phyloP scores from a whole-genome alignment of 257 asterid species.

The Plantago ovata region DNA sequence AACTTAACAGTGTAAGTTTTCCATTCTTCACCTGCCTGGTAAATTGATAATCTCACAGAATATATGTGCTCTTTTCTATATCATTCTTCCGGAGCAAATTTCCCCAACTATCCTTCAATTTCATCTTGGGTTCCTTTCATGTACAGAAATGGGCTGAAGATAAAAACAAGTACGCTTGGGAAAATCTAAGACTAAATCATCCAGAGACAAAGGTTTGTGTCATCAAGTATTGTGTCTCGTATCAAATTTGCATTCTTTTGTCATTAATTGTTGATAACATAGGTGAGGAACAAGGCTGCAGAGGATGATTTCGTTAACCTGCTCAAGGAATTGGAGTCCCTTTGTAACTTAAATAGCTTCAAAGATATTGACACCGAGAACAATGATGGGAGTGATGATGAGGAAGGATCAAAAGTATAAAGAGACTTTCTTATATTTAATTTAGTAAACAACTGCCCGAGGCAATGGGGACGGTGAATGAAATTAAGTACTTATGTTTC shows the following conservation, averaged over 20 bases:
- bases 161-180: conserved; percentile 37
- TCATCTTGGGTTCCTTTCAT: conserved; percentile 22
- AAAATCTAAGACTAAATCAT: conserved; percentile 45
- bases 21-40: neutral
- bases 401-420: conserved; percentile 16
- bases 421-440: neutral
- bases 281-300: conserved; percentile 43
- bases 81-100: neutral
- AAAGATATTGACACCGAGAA: neutral
- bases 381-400: neutral
- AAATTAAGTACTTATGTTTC: too few species aligned
- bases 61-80: neutral
- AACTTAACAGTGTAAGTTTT: conserved; percentile 38
- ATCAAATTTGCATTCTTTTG: neutral
- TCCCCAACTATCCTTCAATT: neutral
- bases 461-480: too few species aligned
- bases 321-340: conserved; percentile 43
- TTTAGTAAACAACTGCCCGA: neutral
- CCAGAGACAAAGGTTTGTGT: conserved; percentile 35
- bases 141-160: conserved; percentile 52
- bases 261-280: conserved; percentile 19
- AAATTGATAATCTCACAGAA: neutral
- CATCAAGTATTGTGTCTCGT: conserved; percentile 13
- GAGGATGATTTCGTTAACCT: conserved; percentile 45
- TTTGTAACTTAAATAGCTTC: conserved; percentile 17